Evolutionary conservation across 2,329 filamentous ascomycete genomes (phyloP).

Genomic region (Penicillium sp.): DNA sequence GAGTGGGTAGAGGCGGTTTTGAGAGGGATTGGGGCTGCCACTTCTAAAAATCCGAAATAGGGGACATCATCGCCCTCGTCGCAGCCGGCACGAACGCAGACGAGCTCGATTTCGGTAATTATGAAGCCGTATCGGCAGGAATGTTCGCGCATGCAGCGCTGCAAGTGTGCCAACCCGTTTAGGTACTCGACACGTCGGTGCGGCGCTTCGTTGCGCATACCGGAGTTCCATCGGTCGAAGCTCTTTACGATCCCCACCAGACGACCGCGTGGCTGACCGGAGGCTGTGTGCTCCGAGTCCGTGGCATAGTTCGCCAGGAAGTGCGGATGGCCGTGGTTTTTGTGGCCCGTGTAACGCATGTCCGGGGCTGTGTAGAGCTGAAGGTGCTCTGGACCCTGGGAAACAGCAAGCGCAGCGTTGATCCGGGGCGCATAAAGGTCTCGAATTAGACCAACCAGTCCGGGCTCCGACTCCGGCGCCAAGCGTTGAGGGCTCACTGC

Average conservation of each 20-base stretch:
- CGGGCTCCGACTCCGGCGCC: constrained; percentile 73
- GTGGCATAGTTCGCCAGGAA: constrained; percentile 56
- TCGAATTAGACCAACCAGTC: constrained; percentile 72
- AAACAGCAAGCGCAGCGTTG: constrained; percentile 77
- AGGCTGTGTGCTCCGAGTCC: constrained; percentile 49
- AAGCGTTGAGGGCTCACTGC: constrained; percentile 49
- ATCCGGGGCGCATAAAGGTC: constrained; percentile 81
- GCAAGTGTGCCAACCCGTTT: constrained; percentile 77
- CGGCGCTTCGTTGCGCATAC: constrained; percentile 82
- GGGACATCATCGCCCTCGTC: constrained; percentile 61
- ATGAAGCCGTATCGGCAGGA: constrained; percentile 93
- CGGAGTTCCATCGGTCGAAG: constrained; percentile 93
- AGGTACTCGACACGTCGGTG: constrained; percentile 87
- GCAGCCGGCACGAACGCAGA: constrained; percentile 78
- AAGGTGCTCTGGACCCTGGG: constrained; percentile 64
- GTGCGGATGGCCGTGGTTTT: constrained; percentile 48
- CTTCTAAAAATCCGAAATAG: constrained; percentile 85
- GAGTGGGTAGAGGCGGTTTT: constrained; percentile 37
- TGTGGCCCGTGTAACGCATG: constrained; percentile 34
- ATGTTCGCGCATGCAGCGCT: constrained; percentile 91
- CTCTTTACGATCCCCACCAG: constrained; percentile 84
- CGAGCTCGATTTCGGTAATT: constrained; percentile 91
- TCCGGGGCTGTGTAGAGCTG: constrained; percentile 43
- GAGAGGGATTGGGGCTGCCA: constrained; percentile 59
- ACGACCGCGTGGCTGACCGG: constrained; percentile 56